These are phyloP conservation scores for Aeschynomene evenia DNA, from an alignment of 306 rosid species.

Conservation along the genomic window DNA sequence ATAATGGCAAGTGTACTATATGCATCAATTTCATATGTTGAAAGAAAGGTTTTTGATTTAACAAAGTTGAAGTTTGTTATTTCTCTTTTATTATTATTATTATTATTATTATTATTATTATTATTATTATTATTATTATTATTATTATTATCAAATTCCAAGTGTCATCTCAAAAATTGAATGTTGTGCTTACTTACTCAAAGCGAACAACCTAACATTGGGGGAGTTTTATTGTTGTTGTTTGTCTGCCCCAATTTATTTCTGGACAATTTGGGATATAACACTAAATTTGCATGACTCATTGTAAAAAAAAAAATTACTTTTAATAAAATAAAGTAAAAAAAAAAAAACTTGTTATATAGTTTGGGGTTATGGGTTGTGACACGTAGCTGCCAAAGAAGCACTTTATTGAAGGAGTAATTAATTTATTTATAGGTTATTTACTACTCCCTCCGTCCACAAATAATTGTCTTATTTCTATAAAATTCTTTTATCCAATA, in stretches of 20 bases:
- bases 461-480: too few species aligned
- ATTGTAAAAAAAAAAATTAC: too few species aligned
- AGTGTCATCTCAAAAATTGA: neutral
- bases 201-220: neutral
- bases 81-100: too few species aligned
- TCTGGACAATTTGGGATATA: neutral
- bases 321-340: too few species aligned
- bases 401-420: neutral
- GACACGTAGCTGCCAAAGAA: neutral
- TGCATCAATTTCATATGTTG: neutral
- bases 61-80: conserved; percentile 13
- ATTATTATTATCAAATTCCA: neutral
- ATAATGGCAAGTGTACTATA: conserved; percentile 6
- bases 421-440: neutral
- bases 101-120: too few species aligned
- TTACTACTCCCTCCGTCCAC: too few species aligned
- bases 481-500: too few species aligned
- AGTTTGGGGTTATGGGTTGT: neutral
- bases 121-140: too few species aligned
- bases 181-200: neutral
- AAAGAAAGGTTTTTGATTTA: conserved; percentile 9
- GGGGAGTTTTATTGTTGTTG: neutral
- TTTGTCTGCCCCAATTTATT: neutral
- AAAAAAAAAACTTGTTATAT: neutral
- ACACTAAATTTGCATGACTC: too few species aligned